phyloP scores from a whole-genome alignment of 306 rosid genomes.

The Mimosa pudica region DNA sequence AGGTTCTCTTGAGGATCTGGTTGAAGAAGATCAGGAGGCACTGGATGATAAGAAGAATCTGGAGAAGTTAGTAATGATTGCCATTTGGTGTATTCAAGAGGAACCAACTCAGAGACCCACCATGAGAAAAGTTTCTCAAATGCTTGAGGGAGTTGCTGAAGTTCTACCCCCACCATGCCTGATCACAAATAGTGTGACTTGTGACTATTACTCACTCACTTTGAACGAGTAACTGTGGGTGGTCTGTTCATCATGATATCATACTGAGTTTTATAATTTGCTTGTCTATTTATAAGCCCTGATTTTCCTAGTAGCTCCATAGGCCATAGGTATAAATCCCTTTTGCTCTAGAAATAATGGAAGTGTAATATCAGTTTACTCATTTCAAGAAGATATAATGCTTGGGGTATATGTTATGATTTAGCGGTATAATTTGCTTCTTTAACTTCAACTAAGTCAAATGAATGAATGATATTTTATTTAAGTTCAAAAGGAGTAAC shows the following conservation, averaged over 20 bases:
- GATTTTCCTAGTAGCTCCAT: background rate
- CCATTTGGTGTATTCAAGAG: constrained; percentile 47
- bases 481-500: too few species aligned
- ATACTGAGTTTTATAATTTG: background rate
- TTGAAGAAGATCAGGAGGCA: constrained; percentile 42
- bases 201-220: background rate
- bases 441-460: too few species aligned
- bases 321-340: background rate
- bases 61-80: constrained; percentile 39
- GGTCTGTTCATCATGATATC: background rate
- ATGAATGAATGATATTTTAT: too few species aligned
- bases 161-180: constrained; percentile 42
- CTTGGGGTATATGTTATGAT: background rate
- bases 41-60: constrained; percentile 36
- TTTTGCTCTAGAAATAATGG: background rate
- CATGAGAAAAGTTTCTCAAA: constrained; percentile 40
- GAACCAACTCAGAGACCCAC: constrained; percentile 45
- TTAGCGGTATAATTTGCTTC: too few species aligned
- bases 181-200: constrained; percentile 6
- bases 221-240: background rate
- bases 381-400: background rate
- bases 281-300: background rate
- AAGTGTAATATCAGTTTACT: background rate
- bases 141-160: constrained; percentile 50
- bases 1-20: constrained; percentile 35